Evolutionary conservation across 2,329 filamentous ascomycete species (phyloP).

Genomic region (Fusarium tjaetaba): DNA sequence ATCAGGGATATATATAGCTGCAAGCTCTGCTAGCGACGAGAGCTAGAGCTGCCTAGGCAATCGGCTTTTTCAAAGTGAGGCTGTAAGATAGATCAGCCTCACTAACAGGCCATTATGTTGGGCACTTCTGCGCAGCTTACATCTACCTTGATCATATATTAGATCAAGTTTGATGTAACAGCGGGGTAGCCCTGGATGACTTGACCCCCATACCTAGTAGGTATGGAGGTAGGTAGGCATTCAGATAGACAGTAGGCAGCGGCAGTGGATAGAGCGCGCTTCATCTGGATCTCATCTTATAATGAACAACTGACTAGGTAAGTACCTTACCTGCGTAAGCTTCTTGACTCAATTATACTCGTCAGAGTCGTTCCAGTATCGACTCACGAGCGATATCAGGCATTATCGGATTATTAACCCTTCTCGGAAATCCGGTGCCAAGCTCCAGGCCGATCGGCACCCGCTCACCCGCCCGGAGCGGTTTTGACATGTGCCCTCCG

Average conservation of each 20-base stretch:
- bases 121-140: neutral
- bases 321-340: neutral
- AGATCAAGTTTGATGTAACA: conserved; percentile 5
- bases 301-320: neutral
- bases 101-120: neutral
- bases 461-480: conserved; percentile 37
- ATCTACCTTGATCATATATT: neutral
- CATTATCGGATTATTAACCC: conserved; percentile 30
- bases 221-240: neutral
- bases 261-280: neutral
- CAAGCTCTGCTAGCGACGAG: neutral
- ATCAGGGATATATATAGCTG: neutral
- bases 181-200: conserved; percentile 9
- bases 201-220: neutral
- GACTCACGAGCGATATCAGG: conserved; percentile 9
- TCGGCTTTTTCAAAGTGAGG: conserved; percentile 2
- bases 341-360: neutral
- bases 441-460: conserved; percentile 37
- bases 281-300: neutral
- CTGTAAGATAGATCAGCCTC: neutral
- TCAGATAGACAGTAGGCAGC: neutral
- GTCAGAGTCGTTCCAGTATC: conserved; percentile 1
- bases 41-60: neutral
- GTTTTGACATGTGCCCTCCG: conserved; percentile 32
- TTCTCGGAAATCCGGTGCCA: conserved; percentile 20